phyloP scores from a whole-genome alignment of 164 flowering plant species.

The Magnolia officinalis region DNA sequence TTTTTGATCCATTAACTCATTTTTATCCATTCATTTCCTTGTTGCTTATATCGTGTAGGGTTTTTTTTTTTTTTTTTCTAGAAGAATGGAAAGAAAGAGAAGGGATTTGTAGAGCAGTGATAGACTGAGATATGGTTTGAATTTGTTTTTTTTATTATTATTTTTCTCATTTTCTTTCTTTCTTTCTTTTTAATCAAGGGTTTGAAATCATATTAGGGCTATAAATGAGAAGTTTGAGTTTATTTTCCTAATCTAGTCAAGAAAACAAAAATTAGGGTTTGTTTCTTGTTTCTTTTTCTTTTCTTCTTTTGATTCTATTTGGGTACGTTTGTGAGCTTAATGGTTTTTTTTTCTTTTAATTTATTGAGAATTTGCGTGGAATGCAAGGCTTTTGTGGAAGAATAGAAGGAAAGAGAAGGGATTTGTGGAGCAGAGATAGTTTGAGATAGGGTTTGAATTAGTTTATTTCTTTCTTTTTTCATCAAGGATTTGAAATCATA shows the following conservation, averaged over 20 bases:
- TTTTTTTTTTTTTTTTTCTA: neutral
- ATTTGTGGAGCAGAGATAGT: slow-evolving; percentile 28
- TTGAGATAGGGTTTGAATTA: neutral
- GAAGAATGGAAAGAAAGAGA: slow-evolving; percentile 27
- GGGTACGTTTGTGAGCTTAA: neutral
- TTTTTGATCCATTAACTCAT: too few species aligned
- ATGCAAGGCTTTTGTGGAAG: neutral
- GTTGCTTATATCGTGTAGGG: too few species aligned
- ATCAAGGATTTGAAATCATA: neutral
- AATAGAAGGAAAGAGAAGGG: slow-evolving; percentile 33
- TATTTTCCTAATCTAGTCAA: too few species aligned
- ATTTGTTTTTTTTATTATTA: neutral
- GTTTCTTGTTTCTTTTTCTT: neutral
- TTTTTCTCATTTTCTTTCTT: neutral
- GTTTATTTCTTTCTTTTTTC: neutral
- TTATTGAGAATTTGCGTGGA: neutral
- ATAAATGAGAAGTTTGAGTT: neutral
- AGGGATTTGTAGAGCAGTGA: slow-evolving; percentile 29
- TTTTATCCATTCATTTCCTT: too few species aligned
- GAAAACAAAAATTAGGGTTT: too few species aligned
- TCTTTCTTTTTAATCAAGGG: neutral
- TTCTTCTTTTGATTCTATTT: neutral
- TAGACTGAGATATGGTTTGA: slow-evolving; percentile 9
- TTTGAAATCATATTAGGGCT: neutral
- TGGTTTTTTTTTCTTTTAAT: neutral